phyloP scores from a whole-genome alignment of 345 rosid species.

The rapeseed (Brassica napus) region DNA sequence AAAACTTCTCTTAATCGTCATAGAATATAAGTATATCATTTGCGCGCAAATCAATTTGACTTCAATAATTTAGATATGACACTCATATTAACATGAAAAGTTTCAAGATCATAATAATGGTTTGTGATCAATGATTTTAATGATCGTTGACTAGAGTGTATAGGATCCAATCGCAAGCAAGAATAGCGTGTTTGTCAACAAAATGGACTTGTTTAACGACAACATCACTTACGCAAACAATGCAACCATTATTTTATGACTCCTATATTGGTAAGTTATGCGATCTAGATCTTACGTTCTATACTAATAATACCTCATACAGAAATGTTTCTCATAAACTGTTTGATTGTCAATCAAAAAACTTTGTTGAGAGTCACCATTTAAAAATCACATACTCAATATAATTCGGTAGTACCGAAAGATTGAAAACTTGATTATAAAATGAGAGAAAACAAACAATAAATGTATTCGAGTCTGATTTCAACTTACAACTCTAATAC shows the following conservation, averaged over 20 bases:
- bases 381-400: background rate
- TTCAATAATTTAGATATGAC: slow-evolving; percentile 16
- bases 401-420: background rate
- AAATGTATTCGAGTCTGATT: background rate
- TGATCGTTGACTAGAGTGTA: slow-evolving; percentile 31
- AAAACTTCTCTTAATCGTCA: background rate
- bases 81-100: background rate
- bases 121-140: slow-evolving; percentile 25
- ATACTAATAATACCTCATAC: background rate
- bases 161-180: slow-evolving; percentile 30
- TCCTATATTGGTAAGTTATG: slow-evolving; percentile 33
- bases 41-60: background rate
- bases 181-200: slow-evolving; percentile 13
- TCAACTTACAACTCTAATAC: background rate
- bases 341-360: slow-evolving; percentile 24
- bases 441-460: background rate
- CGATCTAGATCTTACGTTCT: slow-evolving; percentile 36
- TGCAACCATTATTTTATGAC: slow-evolving; percentile 1
- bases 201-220: slow-evolving; percentile 17
- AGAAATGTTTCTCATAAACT: background rate
- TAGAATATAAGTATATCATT: background rate
- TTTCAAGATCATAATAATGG: slow-evolving; percentile 24
- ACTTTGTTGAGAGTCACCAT: background rate
- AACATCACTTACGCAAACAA: slow-evolving; percentile 25
- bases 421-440: background rate